A percentile compares a stretch with the other conserved stretches of the same genome.
Evolutionary conservation across 768 basidiomycete species (phyloP).

Genomic region (Atractiella rhizophila): DNA sequence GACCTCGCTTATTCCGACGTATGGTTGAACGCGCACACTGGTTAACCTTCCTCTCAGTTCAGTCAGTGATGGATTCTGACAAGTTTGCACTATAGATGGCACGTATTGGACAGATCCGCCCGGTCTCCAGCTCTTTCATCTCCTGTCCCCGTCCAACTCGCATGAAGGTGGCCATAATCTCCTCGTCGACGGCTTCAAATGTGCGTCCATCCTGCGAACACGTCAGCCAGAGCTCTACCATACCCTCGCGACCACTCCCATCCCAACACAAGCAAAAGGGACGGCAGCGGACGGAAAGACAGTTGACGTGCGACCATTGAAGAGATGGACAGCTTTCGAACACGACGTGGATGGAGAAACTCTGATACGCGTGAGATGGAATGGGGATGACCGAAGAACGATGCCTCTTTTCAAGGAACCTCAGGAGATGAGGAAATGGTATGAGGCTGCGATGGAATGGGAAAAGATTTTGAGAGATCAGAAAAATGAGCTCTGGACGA

Average conservation of each 20-base stretch:
- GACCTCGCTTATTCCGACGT: conserved; percentile 85
- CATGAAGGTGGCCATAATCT: conserved; percentile 56
- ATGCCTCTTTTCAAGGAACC: conserved; percentile 35
- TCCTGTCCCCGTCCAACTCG: conserved; percentile 41
- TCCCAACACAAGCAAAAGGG: conserved; percentile 75
- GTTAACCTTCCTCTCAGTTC: conserved; percentile 39
- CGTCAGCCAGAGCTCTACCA: conserved; percentile 45
- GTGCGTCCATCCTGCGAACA: conserved; percentile 49
- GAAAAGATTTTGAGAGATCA: conserved; percentile 43
- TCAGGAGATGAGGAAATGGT: conserved; percentile 53
- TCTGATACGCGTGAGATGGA: conserved; percentile 64
- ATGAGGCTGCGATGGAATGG: conserved; percentile 58
- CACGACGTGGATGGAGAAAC: conserved; percentile 42
- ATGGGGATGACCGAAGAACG: conserved; percentile 74
- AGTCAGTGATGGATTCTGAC: conserved; percentile 26
- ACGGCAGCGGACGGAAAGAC: conserved; percentile 27
- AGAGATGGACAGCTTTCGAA: conserved; percentile 43
- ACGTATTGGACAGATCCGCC: conserved; percentile 39
- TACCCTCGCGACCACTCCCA: conserved; percentile 38
- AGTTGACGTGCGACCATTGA: conserved; percentile 26
- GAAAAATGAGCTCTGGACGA: conserved; percentile 78
- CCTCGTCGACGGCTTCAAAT: conserved; percentile 89
- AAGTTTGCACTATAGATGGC: conserved; percentile 27
- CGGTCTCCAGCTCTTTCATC: conserved; percentile 86
- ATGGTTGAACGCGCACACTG: conserved; percentile 61